Evolutionary conservation across 495 filamentous ascomycete species (phyloP).

Genomic region (Cladorrhinum samala): DNA sequence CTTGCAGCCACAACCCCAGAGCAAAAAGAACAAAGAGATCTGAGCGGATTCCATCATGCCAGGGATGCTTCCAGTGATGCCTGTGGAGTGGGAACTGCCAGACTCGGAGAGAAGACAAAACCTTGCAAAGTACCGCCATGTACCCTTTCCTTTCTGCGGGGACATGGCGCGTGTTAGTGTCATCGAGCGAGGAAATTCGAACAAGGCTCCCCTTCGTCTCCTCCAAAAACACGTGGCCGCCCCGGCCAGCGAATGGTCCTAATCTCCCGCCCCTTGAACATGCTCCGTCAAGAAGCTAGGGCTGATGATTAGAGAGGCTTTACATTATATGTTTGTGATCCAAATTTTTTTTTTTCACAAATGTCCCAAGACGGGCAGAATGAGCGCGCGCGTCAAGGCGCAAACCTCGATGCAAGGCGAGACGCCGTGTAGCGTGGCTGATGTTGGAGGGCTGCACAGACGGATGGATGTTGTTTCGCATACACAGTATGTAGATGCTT

Average conservation of each 20-base stretch:
- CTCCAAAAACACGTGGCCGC: slow-evolving; percentile 36
- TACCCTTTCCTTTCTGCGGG: slow-evolving; percentile 7
- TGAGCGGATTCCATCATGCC: slow-evolving; percentile 12
- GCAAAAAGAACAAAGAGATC: background rate
- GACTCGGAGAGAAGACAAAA: too few species aligned
- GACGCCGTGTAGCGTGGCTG: too few species aligned
- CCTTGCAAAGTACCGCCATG: slow-evolving; percentile 15
- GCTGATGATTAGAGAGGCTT: too few species aligned
- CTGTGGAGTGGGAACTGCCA: too few species aligned
- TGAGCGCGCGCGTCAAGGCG: slow-evolving; percentile 1
- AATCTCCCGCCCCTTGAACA: slow-evolving; percentile 31
- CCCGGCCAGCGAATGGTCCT: slow-evolving; percentile 32
- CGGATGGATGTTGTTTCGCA: too few species aligned
- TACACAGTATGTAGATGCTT: too few species aligned
- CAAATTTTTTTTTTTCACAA: background rate
- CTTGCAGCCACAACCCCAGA: background rate
- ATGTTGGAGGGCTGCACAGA: too few species aligned
- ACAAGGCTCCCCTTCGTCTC: slow-evolving; percentile 7
- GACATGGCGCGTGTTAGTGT: slow-evolving; percentile 9
- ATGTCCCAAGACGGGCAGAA: too few species aligned
- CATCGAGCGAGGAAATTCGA: background rate
- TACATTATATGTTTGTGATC: too few species aligned
- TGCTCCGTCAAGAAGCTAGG: slow-evolving; percentile 1
- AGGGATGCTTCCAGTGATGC: slow-evolving; percentile 1
- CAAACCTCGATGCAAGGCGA: background rate